Evolutionary conservation across 1,284 basidiomycete species (phyloP), one percentile per base, ranked within the genome.

Genomic region (Hypsizygus ulmarius): DNA sequence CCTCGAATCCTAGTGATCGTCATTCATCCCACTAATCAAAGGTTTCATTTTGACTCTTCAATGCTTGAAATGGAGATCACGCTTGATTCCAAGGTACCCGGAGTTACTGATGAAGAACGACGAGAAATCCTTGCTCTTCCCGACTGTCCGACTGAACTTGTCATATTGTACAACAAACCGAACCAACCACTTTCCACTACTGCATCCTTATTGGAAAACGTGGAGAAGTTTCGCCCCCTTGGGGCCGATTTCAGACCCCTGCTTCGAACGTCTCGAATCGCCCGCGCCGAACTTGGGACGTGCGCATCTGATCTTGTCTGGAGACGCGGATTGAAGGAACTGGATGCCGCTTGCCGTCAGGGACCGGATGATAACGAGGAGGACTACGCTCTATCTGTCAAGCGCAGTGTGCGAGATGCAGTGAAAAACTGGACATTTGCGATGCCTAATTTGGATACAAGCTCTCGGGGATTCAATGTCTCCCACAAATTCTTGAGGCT

Each of bases 301-400:
- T 87, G 79, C 54, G 84, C 81, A 41, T 73, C 78, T 37, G 82
- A 87, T 56, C 64, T 85, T 33, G 68, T 82, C 45, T 88, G 83
- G 84, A 72, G 78, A 52, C 71, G 71, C 35, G 72, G 74, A 15
- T 57, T 77, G 42, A 72, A 70, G 45, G 68, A 69, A 6, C 65
- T 70, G 35, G 72, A 73, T 47, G 52, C 49, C 21, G 47, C 58
- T 14, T 60, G 54, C 30, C 56, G 61, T 28, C 63, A 63, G 43
- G 58, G 58, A 19, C 65, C 67, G 29, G 65, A 67, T 18, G 68
- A 71, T 16, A 67, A 68, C 8, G 68, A 70, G 6, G 62, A 60
- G 15, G 41, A 49, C 16, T 53, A 60, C 19, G 36, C 49, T n/a
- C 45, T 53, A 42, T 45, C 52, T 35, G 52, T 57, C 7, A 63